Percentiles rank a stretch among this genome's conserved stretches.
Conservation (phyloP, 805 yeast species). For the Lachancea waltii region DNA sequence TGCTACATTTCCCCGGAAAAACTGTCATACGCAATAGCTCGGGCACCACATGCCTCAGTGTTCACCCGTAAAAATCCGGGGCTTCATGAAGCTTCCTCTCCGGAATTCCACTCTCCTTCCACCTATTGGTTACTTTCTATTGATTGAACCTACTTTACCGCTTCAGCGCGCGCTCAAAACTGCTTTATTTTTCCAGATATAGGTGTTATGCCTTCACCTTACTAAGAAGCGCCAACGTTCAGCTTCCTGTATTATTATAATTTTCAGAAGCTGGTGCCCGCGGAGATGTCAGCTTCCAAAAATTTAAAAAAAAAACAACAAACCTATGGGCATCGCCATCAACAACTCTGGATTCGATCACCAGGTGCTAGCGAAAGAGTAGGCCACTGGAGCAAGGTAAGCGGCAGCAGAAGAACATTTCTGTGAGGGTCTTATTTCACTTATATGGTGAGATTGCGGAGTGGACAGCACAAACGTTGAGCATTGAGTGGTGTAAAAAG, state of each 20-base stretch:
- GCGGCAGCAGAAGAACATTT: background rate
- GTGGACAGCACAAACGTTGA: background rate
- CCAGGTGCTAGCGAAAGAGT: constrained; percentile 4
- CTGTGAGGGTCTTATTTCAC: background rate
- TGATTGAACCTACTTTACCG: too few species aligned
- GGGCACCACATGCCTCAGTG: too few species aligned
- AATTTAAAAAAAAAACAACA: background rate
- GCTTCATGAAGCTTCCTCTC: too few species aligned
- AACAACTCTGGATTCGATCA: constrained; percentile 1
- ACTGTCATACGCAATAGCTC: too few species aligned
- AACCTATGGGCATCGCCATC: constrained; percentile 4
- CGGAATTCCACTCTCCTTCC: too few species aligned
- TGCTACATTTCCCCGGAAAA: too few species aligned
- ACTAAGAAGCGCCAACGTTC: background rate
- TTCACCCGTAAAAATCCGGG: too few species aligned
- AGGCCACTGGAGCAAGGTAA: constrained; percentile 3
- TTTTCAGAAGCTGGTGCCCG: constrained; percentile 10
- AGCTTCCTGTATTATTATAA: constrained; percentile 2
- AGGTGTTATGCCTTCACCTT: too few species aligned
- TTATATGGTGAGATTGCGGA: constrained; percentile 1
- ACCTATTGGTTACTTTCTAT: too few species aligned
- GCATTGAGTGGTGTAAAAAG: background rate
- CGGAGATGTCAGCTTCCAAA: constrained; percentile 7
- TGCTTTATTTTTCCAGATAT: too few species aligned
- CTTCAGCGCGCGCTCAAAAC: too few species aligned